Evolutionary conservation across 495 filamentous ascomycete species (phyloP), one percentile per base, ranked within the genome.

Genomic region (Trichoderma parareesei): DNA sequence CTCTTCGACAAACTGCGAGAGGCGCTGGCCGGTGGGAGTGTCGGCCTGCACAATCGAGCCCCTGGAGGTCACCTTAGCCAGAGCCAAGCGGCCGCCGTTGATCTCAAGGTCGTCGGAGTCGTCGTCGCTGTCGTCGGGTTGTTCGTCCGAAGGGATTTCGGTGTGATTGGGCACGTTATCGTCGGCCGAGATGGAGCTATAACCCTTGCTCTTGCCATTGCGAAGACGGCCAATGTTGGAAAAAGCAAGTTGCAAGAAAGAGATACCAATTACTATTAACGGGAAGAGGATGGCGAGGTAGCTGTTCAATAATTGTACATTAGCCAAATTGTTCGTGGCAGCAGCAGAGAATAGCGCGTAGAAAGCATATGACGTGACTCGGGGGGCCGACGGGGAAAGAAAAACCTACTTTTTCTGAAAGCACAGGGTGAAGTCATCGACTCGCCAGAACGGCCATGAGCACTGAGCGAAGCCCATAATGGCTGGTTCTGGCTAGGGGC

Each of bases 351-450:
- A 57, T 27, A 60, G 38, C 27, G 64, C 60, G 27, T 27, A 27
- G 27, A 27, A 27, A 27, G 27, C 27, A 27, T 27, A 27, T 27
- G 27, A 27, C 27, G 27, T 27, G 27, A 27, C 27, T 27, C 27
- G 27, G 2, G 27, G 27, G 27, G 9, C 41, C 27, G 20, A 35
- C 3, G 18, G 20, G 10, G 20, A 0, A 42, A 14, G n/a, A 38
- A 16, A 44, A 3, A 78, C 90, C 76, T 76, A 97, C 93, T 95
- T 91, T 79, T 84, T 85, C 71, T 91, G 88, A 72, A 98, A 93
- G 77, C 95, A 98, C 62, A 73, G 77, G 11, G 89, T 88, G 72
- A 98, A 88, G 77, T 98, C 95, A 77, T 98, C 94, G 66, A 82
- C 77, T 69, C 79, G 83, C 94, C 94, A 98, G 70, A 92, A 79